Percentiles rank a stretch among this genome's conserved stretches.
Evolutionary conservation across 2,329 filamentous ascomycete genomes (phyloP).

Genomic region (Tolypocladium nubicola): DNA sequence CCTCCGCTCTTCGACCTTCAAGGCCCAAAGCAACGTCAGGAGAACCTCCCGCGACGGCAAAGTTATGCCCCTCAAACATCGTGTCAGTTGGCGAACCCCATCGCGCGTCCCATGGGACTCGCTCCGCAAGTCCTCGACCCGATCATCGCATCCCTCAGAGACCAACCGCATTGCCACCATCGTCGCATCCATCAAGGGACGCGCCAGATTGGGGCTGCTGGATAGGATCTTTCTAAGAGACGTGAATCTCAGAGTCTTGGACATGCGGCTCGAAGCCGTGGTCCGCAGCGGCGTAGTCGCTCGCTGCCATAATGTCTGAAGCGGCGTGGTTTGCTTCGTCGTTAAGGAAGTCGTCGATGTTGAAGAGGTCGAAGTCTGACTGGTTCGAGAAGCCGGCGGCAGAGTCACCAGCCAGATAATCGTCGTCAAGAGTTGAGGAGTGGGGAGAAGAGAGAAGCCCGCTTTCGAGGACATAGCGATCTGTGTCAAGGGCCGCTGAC

Average conservation of each 20-base stretch:
- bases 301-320: constrained; percentile 37
- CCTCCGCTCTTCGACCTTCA: constrained; percentile 31
- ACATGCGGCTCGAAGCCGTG: constrained; percentile 40
- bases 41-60: constrained; percentile 38
- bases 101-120: constrained; percentile 26
- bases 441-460: constrained; percentile 65
- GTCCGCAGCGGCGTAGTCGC: constrained; percentile 41
- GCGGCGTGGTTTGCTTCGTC: constrained; percentile 35
- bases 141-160: constrained; percentile 44
- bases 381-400: constrained; percentile 31
- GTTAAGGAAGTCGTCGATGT: constrained; percentile 45
- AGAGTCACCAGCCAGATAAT: constrained; percentile 56
- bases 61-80: constrained; percentile 23
- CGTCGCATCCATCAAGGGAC: constrained; percentile 65
- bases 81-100: constrained; percentile 21
- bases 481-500: constrained; percentile 58
- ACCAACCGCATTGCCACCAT: constrained; percentile 62
- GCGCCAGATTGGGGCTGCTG: constrained; percentile 65
- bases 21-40: constrained; percentile 35
- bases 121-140: constrained; percentile 26
- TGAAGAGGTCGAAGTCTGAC: constrained; percentile 34
- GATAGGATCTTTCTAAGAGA: constrained; percentile 56
- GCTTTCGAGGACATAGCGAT: constrained; percentile 69
- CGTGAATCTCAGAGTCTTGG: constrained; percentile 49
- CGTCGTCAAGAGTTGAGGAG: constrained; percentile 53